Evolutionary conservation across 345 rosid species (phyloP), one percentile per base, ranked within the genome.

Genomic region (Isatis tinctoria): DNA sequence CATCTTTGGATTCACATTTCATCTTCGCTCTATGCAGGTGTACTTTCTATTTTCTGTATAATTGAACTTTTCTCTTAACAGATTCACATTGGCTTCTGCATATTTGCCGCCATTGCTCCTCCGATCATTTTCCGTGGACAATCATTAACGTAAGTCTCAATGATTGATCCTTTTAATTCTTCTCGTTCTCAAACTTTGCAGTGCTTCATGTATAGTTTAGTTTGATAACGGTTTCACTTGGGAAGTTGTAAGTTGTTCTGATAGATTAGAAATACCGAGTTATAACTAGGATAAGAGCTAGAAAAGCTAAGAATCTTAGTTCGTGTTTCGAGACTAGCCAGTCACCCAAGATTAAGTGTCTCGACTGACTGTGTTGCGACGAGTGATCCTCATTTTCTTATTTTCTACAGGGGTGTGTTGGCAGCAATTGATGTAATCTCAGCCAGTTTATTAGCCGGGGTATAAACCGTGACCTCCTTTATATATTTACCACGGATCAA

Each of bases 31-130:
- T 44, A 18, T 52, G 53, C 56, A 47, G 61, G 11, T 65, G 6
- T 57, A 26, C 24, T 28, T 73, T 18, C 33, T 27, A 6, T 41
- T 32, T 54, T 53, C 40, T 39, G 17, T 14, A 10, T 60, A 37
- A 57, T 49, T 77, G 47, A 67, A 43, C 57, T 52, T 60, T 22
- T 37, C 56, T 16, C 44, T 26, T 40, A 59, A 79, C 94, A 96
- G 99, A 67, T 96, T 61, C 99, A 96, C 79, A 79, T 92, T 75
- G 94, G 85, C 36, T 92, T 96, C 82, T 92, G 98, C 83, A 87
- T 96, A 27, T 74, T 96, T 81, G 97, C 99, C n/a, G 94, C 99
- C 60, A 87, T 96, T 79, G 98, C 99, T 72, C 99, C 99, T 64
- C 99, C 99, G 7, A 44, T 96, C 65, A 83, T 96, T 74, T 96